Conservation (phyloP, 75 land plant species). For the Cryptomeria japonica region DNA sequence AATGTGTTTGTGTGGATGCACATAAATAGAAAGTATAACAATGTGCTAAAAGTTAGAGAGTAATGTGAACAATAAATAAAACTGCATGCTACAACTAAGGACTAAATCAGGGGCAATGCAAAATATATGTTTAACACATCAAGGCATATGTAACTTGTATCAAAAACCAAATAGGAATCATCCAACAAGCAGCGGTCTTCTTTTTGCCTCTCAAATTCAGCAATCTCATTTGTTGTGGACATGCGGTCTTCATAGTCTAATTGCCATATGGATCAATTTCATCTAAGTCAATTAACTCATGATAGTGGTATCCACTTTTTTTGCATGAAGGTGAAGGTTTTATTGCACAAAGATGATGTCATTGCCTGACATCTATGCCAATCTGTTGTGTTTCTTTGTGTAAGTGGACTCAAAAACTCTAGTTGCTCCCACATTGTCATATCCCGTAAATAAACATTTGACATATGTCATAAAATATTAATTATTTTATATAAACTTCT, state of each 20-base stretch:
- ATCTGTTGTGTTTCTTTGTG: not conserved
- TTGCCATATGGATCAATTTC: not conserved
- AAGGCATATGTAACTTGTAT: not conserved
- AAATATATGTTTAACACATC: not conserved
- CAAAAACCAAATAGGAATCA: not conserved
- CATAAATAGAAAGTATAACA: not conserved
- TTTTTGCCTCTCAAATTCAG: not conserved
- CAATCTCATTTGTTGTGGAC: not conserved
- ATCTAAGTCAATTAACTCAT: not conserved
- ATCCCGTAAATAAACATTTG: no score
- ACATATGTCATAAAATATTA: no score
- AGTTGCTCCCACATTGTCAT: not conserved
- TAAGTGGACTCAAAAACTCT: not conserved
- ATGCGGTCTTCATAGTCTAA: not conserved
- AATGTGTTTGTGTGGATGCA: not conserved
- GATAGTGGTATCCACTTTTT: not conserved
- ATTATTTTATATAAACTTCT: no score
- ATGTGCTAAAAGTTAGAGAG: not conserved
- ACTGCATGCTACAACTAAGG: not conserved
- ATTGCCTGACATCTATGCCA: not conserved
- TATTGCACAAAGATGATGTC: not conserved
- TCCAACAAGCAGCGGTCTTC: no score
- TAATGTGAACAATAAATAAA: not conserved
- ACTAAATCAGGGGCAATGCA: not conserved
- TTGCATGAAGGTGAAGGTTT: not conserved